These are phyloP conservation scores for Tetradesmus obliquus DNA, from an alignment of 139 green algal genomes.

Conservation along the genomic window DNA sequence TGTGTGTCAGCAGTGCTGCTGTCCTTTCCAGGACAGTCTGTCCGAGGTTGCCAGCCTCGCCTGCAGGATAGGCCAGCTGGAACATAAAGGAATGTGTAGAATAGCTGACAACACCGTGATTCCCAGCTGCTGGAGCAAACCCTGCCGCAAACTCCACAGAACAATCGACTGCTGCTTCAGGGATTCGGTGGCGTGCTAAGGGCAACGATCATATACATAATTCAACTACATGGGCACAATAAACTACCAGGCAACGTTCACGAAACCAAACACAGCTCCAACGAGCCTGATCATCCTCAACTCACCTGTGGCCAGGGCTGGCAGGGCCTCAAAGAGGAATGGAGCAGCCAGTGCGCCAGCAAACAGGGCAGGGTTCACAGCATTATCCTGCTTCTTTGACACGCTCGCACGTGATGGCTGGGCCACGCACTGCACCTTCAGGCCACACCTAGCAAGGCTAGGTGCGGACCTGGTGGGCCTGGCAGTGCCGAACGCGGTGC, in stretches of 20 bases:
- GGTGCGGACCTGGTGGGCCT: neutral
- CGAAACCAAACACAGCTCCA: neutral
- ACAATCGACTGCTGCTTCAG: neutral
- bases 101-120: neutral
- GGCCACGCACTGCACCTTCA: constrained; percentile 7
- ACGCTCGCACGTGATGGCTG: neutral
- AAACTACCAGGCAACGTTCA: neutral
- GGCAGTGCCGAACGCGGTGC: neutral
- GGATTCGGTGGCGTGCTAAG: neutral
- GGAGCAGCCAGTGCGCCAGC: neutral
- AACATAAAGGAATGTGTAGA: neutral
- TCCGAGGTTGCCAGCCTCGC: neutral
- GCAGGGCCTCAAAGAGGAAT: neutral
- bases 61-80: neutral
- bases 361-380: neutral
- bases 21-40: neutral
- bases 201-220: neutral
- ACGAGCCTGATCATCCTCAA: neutral
- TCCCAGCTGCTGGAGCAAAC: neutral
- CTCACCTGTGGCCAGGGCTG: constrained; percentile 32
- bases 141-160: neutral
- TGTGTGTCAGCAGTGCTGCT: neutral
- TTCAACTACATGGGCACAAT: neutral
- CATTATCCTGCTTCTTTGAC: neutral
- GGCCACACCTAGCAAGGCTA: constrained; percentile 4